A percentile compares a stretch with the other conserved stretches of the same genome.
Evolutionary conservation across 768 basidiomycete species (phyloP).

Genomic region (Tephrocybe sp.): DNA sequence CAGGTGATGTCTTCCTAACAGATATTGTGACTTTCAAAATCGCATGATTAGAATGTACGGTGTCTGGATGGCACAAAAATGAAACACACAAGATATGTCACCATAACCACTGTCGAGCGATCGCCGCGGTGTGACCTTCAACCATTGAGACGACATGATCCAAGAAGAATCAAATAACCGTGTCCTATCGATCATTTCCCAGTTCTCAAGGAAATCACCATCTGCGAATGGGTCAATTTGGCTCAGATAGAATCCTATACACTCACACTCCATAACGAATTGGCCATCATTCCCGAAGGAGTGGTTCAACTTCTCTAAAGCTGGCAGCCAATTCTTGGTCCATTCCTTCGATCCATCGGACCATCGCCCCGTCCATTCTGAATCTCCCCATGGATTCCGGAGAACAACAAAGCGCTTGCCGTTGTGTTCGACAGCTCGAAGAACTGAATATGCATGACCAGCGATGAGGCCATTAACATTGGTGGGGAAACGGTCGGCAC

Average conservation of each 20-base stretch:
- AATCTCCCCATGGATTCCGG: conserved; percentile 51
- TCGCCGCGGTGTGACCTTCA: conserved; percentile 11
- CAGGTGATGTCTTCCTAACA: conserved; percentile 31
- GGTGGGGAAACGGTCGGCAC: conserved; percentile 3
- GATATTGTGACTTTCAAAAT: conserved; percentile 39
- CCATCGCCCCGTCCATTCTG: conserved; percentile 52
- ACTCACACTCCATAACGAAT: conserved; percentile 54
- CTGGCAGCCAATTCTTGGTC: conserved; percentile 46
- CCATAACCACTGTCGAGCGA: conserved; percentile 39
- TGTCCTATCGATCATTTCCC: conserved; percentile 36
- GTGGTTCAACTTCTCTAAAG: conserved; percentile 40
- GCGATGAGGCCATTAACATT: conserved; percentile 37
- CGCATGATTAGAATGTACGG: background rate
- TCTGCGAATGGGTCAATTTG: conserved; percentile 19
- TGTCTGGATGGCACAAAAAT: too few species aligned
- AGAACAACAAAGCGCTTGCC: conserved; percentile 50
- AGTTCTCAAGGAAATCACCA: conserved; percentile 35
- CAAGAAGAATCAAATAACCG: conserved; percentile 36
- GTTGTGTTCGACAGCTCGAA: conserved; percentile 42
- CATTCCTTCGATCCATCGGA: conserved; percentile 57
- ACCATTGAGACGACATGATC: conserved; percentile 39
- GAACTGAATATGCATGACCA: conserved; percentile 48
- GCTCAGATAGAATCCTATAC: background rate
- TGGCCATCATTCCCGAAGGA: conserved; percentile 49
- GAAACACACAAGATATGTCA: conserved; percentile 44